These are phyloP conservation scores for Pseudopediastrum boryanum DNA, from an alignment of 139 green algal genomes.

Conservation along the genomic window DNA sequence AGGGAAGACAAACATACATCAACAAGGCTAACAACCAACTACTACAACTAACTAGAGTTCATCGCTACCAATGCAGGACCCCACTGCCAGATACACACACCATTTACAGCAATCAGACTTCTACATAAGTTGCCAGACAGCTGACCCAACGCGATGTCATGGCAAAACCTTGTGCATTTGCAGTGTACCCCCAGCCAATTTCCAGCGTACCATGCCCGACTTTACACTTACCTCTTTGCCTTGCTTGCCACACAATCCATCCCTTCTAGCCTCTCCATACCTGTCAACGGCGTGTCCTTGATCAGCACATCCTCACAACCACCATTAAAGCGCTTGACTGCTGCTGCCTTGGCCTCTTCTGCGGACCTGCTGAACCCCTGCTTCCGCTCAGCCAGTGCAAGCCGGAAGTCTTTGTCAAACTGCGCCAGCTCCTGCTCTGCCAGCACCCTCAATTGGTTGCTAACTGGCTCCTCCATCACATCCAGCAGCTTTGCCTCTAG, in stretches of 20 bases:
- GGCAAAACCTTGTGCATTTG: too few species aligned
- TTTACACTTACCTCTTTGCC: too few species aligned
- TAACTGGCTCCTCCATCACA: slow-evolving; percentile 50
- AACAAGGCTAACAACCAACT: too few species aligned
- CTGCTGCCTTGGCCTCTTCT: not conserved
- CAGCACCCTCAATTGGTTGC: slow-evolving; percentile 64
- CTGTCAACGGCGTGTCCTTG: not conserved
- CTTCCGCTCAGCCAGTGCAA: slow-evolving; percentile 29
- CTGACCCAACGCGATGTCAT: too few species aligned
- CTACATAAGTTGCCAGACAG: too few species aligned
- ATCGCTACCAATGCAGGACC: too few species aligned
- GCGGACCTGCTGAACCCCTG: slow-evolving; percentile 10
- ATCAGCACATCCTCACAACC: not conserved
- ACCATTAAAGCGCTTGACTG: slow-evolving; percentile 15
- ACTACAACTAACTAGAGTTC: too few species aligned
- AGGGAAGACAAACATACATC: not conserved
- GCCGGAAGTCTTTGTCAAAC: slow-evolving; percentile 48
- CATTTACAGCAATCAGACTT: too few species aligned
- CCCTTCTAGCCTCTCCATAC: not conserved
- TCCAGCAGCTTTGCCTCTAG: slow-evolving; percentile 60
- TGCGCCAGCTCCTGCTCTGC: slow-evolving; percentile 35
- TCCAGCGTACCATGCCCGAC: too few species aligned
- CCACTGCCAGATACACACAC: too few species aligned
- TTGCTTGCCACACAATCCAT: not conserved
- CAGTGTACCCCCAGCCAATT: too few species aligned